Evolutionary conservation across 2,329 filamentous ascomycete species (phyloP).

Genomic region (Aspergillus arachidicola): DNA sequence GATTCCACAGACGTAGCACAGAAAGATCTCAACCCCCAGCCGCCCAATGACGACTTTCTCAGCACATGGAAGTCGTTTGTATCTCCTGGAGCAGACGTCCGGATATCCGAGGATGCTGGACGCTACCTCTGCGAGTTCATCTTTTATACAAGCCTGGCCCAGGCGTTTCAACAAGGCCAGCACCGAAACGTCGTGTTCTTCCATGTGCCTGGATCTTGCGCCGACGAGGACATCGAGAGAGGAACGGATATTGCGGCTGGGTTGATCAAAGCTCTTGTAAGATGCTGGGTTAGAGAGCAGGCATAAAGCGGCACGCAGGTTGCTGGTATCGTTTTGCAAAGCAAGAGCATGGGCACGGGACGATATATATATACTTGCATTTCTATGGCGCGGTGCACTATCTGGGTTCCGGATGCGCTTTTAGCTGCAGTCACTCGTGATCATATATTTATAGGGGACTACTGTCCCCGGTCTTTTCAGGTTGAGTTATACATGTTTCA

Average conservation of each 20-base stretch:
- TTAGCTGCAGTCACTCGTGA: too few species aligned
- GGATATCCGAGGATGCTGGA: constrained; percentile 70
- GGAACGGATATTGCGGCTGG: constrained; percentile 46
- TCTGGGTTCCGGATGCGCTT: neutral
- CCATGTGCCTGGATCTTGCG: constrained; percentile 67
- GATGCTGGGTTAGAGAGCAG: constrained; percentile 38
- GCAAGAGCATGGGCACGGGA: neutral
- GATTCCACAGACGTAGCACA: constrained; percentile 7
- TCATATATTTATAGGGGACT: too few species aligned
- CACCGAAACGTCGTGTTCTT: constrained; percentile 64
- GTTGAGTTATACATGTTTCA: neutral
- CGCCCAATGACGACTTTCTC: constrained; percentile 38
- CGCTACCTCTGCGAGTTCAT: constrained; percentile 78
- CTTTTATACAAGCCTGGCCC: constrained; percentile 68
- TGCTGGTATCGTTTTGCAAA: neutral
- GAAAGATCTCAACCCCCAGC: constrained; percentile 24
- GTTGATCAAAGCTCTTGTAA: constrained; percentile 46
- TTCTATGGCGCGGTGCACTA: neutral
- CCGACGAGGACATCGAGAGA: constrained; percentile 48
- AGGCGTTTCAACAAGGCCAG: constrained; percentile 32
- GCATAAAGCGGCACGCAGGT: constrained; percentile 1
- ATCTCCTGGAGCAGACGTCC: constrained; percentile 42
- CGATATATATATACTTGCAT: neutral
- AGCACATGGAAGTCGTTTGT: constrained; percentile 36
- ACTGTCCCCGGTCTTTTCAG: neutral